Conservation (phyloP, 768 basidiomycete genomes). For the Mycena leptocephala region DNA sequence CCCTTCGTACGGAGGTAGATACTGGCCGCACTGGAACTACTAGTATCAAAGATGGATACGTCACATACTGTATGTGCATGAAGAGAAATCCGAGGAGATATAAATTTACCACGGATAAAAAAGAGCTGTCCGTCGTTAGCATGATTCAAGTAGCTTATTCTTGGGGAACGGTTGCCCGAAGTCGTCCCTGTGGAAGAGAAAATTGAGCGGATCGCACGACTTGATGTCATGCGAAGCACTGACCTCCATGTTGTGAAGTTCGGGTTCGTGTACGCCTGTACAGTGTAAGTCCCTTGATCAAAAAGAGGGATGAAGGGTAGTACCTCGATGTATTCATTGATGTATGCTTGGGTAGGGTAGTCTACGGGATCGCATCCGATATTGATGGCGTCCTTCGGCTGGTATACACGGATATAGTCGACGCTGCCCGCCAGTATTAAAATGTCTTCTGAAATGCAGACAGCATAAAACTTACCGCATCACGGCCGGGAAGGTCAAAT, state of each 20-base stretch:
- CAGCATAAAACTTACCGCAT: too few species aligned
- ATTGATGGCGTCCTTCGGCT: slow-evolving; percentile 77
- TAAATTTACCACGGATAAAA: neutral
- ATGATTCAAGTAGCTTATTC: slow-evolving; percentile 73
- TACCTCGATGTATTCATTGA: slow-evolving; percentile 67
- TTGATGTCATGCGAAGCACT: neutral
- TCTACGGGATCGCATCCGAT: slow-evolving; percentile 88
- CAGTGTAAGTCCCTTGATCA: slow-evolving; percentile 41
- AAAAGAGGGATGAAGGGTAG: neutral
- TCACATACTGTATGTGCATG: slow-evolving; percentile 4
- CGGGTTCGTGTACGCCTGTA: slow-evolving; percentile 83
- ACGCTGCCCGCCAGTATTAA: too few species aligned
- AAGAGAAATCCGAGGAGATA: slow-evolving; percentile 10
- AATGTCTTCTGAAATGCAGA: too few species aligned
- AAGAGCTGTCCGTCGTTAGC: slow-evolving; percentile 52
- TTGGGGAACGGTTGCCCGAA: slow-evolving; percentile 80
- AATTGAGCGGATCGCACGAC: neutral
- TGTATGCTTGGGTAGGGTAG: slow-evolving; percentile 89
- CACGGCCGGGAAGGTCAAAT: slow-evolving; percentile 79
- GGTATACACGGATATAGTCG: slow-evolving; percentile 90
- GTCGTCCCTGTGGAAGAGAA: slow-evolving; percentile 51
- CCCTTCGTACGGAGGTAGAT: neutral
- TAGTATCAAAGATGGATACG: slow-evolving; percentile 6
- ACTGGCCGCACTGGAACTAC: neutral
- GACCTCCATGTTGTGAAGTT: slow-evolving; percentile 83